These are phyloP conservation scores for Saccharomyces hybrid DNA, from an alignment of 1,139 yeast species.

Conservation along the genomic window DNA sequence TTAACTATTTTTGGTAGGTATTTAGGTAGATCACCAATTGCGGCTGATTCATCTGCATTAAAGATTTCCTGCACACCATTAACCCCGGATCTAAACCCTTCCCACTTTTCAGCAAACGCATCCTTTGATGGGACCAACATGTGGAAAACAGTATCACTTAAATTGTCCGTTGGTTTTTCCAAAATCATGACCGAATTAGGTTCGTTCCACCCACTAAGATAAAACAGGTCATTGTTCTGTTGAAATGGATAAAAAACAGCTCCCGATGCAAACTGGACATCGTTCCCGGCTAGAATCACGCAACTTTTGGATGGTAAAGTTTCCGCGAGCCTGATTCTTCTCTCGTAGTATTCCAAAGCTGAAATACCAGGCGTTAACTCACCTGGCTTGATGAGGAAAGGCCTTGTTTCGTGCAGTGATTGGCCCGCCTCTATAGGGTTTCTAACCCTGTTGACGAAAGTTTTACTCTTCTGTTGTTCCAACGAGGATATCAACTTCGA, in stretches of 20 bases:
- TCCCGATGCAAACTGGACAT: conserved; percentile 73
- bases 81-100: conserved; percentile 83
- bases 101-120: conserved; percentile 79
- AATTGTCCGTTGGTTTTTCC: conserved; percentile 50
- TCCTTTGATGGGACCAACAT: conserved; percentile 86
- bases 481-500: not conserved
- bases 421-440: conserved; percentile 52
- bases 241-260: conserved; percentile 87
- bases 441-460: conserved; percentile 13
- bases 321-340: conserved; percentile 54
- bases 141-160: conserved; percentile 54
- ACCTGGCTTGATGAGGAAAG: conserved; percentile 64
- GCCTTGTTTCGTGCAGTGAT: conserved; percentile 79
- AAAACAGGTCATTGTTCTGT: conserved; percentile 81
- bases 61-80: conserved; percentile 75
- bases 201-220: conserved; percentile 88
- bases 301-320: conserved; percentile 57
- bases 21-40: conserved; percentile 38
- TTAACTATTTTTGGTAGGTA: conserved; percentile 43
- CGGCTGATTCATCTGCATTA: conserved; percentile 73
- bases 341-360: conserved; percentile 69
- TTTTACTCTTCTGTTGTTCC: not conserved
- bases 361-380: conserved; percentile 83
- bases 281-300: conserved; percentile 68
- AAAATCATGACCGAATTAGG: conserved; percentile 75